Base-by-base conservation (phyloP, 1,284 basidiomycete species). In the Peniophora sp. region DNA sequence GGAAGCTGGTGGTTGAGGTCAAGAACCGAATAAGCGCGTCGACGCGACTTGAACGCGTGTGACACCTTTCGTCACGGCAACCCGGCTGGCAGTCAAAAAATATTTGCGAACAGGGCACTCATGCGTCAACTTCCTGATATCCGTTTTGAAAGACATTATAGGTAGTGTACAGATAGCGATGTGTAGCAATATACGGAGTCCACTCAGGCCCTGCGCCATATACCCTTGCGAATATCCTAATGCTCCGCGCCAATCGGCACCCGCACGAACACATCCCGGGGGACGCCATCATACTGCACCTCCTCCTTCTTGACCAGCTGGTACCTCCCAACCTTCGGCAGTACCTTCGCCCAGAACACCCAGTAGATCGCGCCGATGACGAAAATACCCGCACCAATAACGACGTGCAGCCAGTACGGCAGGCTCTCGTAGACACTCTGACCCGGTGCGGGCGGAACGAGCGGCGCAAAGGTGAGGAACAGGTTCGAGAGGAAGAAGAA, bases 351-450 rank as follows among this genome's bases (percentile, higher is more conserved):
- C 67, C 72, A 71, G 17, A 79, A 59, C 53, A 76, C 78, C 83
- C 84, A 86, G 61, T 84, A 86, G 20, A 65, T 60, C 0, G 76
- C 62, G 0, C 83, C 83, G 39, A 79, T 54, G 3, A 75, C 51
- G 8, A 78, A 78, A 0, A 84, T 69, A 2, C 66, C 62, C 52
- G 77, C 66, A 0, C 76, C 72, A 11, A 73, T 70, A n/a, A 73
- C 64, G 10, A 76, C 68, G 53, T 85, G 83, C 12, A 74, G 67
- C 81, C 76, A 86, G 58, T 86, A 86, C 2, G 83, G 83, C 22
- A 87, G 67, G 47, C 66, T 61, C 24, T 74, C 67, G 56, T 85
- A 87, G 0, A 74, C 70, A 49, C 64, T 66, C n/a, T 71, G 68
- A 2, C 74, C 78, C 8, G 66, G 60, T 0, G 67, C 61, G 1